Evolutionary conservation across 495 filamentous ascomycete genomes (phyloP).

Genomic region (Hypoxylon intermedium): DNA sequence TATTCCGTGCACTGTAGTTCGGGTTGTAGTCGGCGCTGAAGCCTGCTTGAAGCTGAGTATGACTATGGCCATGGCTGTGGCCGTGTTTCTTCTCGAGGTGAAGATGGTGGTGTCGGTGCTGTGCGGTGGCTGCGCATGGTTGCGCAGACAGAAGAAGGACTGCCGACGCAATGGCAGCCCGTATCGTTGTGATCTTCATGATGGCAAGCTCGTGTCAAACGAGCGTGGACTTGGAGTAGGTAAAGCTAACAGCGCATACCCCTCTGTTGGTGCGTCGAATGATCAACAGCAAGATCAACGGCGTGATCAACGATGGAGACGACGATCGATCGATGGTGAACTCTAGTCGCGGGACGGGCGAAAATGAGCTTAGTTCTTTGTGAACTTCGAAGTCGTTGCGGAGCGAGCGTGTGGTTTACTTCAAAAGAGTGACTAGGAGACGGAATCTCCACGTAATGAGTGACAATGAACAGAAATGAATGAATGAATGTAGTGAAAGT

Average conservation of each 20-base stretch:
- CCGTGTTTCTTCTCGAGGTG: slow-evolving; percentile 41
- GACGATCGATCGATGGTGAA: slow-evolving; percentile 27
- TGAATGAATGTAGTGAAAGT: slow-evolving; percentile 13
- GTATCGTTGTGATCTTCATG: slow-evolving; percentile 60
- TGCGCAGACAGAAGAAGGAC: slow-evolving; percentile 51
- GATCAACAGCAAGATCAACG: slow-evolving; percentile 25
- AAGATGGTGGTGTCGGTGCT: slow-evolving; percentile 47
- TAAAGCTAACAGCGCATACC: slow-evolving; percentile 17
- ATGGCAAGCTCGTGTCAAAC: slow-evolving; percentile 31
- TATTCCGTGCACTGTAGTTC: slow-evolving; percentile 32
- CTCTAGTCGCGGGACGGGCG: slow-evolving; percentile 16
- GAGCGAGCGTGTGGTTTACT: slow-evolving; percentile 26
- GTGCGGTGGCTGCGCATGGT: slow-evolving; percentile 38
- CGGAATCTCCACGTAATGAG: slow-evolving; percentile 31
- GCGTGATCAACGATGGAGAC: slow-evolving; percentile 23
- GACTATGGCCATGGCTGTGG: slow-evolving; percentile 26
- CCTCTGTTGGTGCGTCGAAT: slow-evolving; percentile 23
- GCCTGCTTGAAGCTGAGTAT: slow-evolving; percentile 22
- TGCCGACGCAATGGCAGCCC: slow-evolving; percentile 57
- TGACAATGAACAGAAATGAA: slow-evolving; percentile 22
- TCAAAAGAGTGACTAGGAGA: slow-evolving; percentile 35
- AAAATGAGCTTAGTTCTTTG: slow-evolving; percentile 8
- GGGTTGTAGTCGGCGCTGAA: slow-evolving; percentile 27
- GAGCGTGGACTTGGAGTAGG: slow-evolving; percentile 16
- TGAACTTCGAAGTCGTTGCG: background rate